Conservation (phyloP, 495 filamentous ascomycete genomes). For the Neurospora africana region DNA sequence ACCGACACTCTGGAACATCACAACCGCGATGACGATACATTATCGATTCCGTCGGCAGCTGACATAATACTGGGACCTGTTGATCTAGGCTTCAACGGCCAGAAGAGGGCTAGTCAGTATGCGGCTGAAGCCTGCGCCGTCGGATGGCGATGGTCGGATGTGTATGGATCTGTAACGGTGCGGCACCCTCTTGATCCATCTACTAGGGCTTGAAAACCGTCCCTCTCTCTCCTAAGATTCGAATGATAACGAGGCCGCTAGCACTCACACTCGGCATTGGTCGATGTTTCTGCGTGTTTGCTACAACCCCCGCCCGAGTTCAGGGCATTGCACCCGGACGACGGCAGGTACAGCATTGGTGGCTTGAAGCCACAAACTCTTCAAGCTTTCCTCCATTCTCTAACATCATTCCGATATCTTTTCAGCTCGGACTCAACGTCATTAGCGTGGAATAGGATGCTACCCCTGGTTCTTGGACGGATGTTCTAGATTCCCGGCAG, state of each 20-base stretch:
- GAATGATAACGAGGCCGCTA: neutral
- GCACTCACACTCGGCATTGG: neutral
- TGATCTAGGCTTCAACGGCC: neutral
- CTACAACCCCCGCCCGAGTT: neutral
- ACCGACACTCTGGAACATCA: neutral
- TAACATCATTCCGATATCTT: neutral
- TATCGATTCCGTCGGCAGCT: neutral
- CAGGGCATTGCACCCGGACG: neutral
- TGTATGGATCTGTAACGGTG: neutral
- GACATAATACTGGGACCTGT: neutral
- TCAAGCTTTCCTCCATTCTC: no score
- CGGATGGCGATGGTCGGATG: neutral
- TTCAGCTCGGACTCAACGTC: neutral
- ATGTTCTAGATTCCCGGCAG: neutral
- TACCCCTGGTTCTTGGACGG: neutral
- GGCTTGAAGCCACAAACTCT: neutral
- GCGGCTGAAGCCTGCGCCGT: neutral
- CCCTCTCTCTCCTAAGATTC: neutral
- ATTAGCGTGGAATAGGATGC: neutral
- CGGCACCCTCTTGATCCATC: neutral
- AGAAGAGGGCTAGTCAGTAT: neutral
- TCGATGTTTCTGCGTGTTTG: neutral
- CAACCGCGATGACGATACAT: neutral
- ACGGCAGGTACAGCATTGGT: neutral
- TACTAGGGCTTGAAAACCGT: neutral